Evolutionary conservation across 2,329 filamentous ascomycete genomes (phyloP), one percentile per base, ranked within the genome.

Genomic region (Ilyonectria robusta): DNA sequence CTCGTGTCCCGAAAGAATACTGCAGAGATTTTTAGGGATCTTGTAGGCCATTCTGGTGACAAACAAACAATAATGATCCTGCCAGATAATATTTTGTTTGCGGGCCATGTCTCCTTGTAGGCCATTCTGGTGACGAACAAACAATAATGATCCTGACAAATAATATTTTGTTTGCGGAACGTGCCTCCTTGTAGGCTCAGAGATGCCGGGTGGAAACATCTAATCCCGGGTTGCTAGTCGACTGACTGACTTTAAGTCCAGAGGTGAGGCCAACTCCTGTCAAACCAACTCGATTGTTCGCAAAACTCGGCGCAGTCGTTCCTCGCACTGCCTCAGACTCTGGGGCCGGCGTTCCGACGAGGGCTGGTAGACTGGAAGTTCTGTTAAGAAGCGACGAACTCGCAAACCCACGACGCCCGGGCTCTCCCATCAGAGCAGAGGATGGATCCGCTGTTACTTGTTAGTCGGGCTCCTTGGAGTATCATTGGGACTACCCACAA

Each of bases 181-280:
- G 33, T 19, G 21, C 31, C 8, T 17, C 40, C 6, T 40, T 31
- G n/a, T 6, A 7, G 9, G 19, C 19, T 73, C 40, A 76, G 26
- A 65, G 59, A 57, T 54, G 57, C 19, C 59, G 65, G 8, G 51
- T 48, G 7, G 70, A 55, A 13, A 66, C 65, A 37, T 75, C 62
- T 11, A 74, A 40, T 10, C 68, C 68, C 44, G 71, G 63, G n/a
- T 50, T 21, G 21, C 68, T 70, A 19, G 59, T 62, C 7, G 78
- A 64, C 51, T 76, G 77, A 40, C 77, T 78, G 31, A 75, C 72
- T 54, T 75, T 79, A 9, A 79, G 65, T 17, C 77, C 78, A 46
- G 78, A 77, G 8, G 74, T 74, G 15, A 80, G 64, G 8, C 78
- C 78, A n/a, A 79, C 62, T 13, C 75, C 73, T 17, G 71, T 23